A percentile compares a stretch with the other conserved stretches of the same genome.
Conservation (phyloP, 352 stramenopile genomes). For the Thraustochytrium sp. region DNA sequence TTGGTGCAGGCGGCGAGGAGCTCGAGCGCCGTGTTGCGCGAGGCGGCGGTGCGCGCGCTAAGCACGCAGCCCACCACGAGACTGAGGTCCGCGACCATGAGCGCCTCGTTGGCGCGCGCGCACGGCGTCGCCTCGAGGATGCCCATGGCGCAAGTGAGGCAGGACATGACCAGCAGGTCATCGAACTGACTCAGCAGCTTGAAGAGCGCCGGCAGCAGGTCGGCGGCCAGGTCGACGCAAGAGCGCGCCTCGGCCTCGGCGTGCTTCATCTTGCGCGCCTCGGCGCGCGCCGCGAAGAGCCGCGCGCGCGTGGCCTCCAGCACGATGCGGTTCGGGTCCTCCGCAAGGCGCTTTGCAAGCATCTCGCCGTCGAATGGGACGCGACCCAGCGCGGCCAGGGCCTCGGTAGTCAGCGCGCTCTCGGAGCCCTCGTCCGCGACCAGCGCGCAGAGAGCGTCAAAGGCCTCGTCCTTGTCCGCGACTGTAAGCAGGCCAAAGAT, state of each 20-base stretch:
- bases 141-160: neutral
- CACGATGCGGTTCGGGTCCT: neutral
- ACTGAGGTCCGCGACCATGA: neutral
- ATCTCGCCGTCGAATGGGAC: conserved; percentile 20
- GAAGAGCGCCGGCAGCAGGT: conserved; percentile 1
- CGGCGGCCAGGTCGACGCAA: neutral
- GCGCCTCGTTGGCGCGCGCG: neutral
- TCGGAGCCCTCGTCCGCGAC: neutral
- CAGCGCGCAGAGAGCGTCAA: conserved; percentile 10
- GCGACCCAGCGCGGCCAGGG: neutral
- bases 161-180: neutral
- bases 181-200: neutral
- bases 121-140: neutral
- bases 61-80: conserved; percentile 22
- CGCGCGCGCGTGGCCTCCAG: conserved; percentile 10
- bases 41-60: neutral
- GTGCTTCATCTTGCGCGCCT: too few species aligned
- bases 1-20: conserved; percentile 22
- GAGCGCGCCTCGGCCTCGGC: neutral
- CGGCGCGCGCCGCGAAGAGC: neutral
- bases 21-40: conserved; percentile 2
- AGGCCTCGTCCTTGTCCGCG: neutral
- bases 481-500: conserved; percentile 1
- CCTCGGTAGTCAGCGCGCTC: neutral
- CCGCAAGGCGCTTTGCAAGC: neutral